Evolutionary conservation across 257 asterid species (phyloP).

Genomic region (Ilex aquifolium): DNA sequence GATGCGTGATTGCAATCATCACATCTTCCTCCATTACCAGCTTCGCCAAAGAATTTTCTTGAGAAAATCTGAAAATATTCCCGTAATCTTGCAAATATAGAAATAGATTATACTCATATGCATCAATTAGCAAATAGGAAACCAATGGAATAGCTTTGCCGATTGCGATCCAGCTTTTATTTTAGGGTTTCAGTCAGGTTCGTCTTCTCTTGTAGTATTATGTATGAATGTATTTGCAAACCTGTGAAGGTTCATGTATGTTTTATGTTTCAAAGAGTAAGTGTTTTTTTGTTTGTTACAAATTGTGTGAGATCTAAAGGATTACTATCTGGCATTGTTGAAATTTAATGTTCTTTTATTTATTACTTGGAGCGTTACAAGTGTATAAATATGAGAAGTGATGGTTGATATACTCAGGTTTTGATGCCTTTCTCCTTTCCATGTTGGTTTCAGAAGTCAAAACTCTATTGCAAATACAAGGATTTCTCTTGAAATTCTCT

Average conservation of each 20-base stretch:
- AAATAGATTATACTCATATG: not conserved
- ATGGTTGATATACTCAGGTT: conserved; percentile 3
- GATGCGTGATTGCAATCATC: not conserved
- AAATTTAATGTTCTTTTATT: not conserved
- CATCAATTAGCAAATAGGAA: not conserved
- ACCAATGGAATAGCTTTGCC: conserved; percentile 1
- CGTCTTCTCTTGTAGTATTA: not conserved
- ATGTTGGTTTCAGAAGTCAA: not conserved
- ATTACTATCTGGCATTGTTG: conserved; percentile 20
- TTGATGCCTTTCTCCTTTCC: not conserved
- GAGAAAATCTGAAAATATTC: not conserved
- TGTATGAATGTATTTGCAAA: not conserved
- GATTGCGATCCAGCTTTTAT: conserved; percentile 30
- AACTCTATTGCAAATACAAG: not conserved
- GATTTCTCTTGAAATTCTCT: not conserved
- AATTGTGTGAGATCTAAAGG: conserved; percentile 29
- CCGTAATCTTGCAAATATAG: not conserved
- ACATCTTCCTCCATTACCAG: conserved; percentile 13
- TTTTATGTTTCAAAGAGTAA: not conserved
- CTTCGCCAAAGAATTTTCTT: conserved; percentile 12
- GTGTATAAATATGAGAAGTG: not conserved
- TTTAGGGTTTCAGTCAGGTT: conserved; percentile 10
- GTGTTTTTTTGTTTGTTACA: conserved; percentile 4
- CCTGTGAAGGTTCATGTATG: not conserved
- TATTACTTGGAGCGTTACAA: not conserved